Conservation (phyloP, 257 asterid genomes). For the Solanum pennellii region DNA sequence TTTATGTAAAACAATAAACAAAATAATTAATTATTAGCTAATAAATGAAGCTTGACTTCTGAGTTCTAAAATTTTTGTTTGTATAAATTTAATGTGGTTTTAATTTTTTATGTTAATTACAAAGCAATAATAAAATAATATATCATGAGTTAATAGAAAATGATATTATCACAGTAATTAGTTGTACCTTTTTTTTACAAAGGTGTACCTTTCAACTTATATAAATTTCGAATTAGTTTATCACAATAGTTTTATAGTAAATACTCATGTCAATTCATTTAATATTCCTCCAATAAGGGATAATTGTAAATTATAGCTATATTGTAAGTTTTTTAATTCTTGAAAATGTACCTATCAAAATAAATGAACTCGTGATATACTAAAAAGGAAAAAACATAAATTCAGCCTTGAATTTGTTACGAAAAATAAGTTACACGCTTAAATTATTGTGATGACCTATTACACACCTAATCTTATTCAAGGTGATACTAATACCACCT, state of each 20-base stretch:
- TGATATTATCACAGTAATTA: not conserved
- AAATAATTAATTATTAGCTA: too few species aligned
- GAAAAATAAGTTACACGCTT: not conserved
- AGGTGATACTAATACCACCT: too few species aligned
- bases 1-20: not conserved
- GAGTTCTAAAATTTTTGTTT: not conserved
- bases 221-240: not conserved
- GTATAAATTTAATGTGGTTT: not conserved
- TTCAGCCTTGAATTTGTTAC: too few species aligned
- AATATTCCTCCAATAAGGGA: not conserved
- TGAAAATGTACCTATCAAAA: not conserved
- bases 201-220: not conserved
- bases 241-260: not conserved
- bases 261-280: not conserved
- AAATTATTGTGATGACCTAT: not conserved
- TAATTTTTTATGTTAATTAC: not conserved
- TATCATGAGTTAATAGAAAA: not conserved
- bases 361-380: not conserved
- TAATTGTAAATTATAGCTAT: not conserved
- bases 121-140: not conserved
- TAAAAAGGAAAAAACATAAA: not conserved
- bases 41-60: not conserved
- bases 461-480: too few species aligned
- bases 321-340: not conserved
- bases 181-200: not conserved